A percentile compares a stretch with the other conserved stretches of the same genome.
phyloP scores from a whole-genome alignment of 2,329 filamentous ascomycete species.

The Didymella pinodella region DNA sequence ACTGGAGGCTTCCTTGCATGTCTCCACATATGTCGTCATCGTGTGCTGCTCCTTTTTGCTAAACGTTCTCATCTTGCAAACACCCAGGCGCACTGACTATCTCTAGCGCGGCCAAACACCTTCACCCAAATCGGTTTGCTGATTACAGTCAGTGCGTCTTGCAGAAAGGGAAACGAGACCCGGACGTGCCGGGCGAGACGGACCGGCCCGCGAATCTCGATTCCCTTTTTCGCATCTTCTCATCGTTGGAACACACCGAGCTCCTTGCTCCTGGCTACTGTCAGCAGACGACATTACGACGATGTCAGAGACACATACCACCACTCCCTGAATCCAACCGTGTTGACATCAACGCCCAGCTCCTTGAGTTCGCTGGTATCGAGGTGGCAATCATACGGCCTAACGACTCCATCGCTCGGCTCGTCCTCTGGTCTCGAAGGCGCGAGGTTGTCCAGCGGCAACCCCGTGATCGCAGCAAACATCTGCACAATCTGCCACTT shows the following conservation, averaged over 20 bases:
- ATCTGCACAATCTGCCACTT: conserved; percentile 88
- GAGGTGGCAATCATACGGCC: conserved; percentile 88
- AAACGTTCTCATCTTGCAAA: too few species aligned
- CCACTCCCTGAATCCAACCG: conserved; percentile 80
- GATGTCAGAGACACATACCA: conserved; percentile 60
- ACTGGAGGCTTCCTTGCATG: too few species aligned
- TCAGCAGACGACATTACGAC: conserved; percentile 16
- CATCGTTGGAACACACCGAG: conserved; percentile 38
- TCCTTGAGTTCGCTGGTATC: conserved; percentile 77
- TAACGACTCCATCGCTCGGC: conserved; percentile 73
- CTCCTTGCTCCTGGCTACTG: conserved; percentile 42
- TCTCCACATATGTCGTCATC: too few species aligned
- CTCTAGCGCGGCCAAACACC: too few species aligned
- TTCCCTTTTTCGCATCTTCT: not conserved
- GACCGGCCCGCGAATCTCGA: too few species aligned
- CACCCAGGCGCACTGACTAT: too few species aligned
- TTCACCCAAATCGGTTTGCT: too few species aligned
- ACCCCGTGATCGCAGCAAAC: conserved; percentile 80
- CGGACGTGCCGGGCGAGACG: too few species aligned
- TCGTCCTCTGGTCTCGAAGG: conserved; percentile 66
- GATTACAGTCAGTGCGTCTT: too few species aligned
- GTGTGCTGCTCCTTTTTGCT: too few species aligned
- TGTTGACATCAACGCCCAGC: conserved; percentile 76
- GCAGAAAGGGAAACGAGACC: too few species aligned
- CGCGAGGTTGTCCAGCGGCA: conserved; percentile 73